Base-by-base conservation (phyloP, 345 rosid species). In the Clausena lansium region DNA sequence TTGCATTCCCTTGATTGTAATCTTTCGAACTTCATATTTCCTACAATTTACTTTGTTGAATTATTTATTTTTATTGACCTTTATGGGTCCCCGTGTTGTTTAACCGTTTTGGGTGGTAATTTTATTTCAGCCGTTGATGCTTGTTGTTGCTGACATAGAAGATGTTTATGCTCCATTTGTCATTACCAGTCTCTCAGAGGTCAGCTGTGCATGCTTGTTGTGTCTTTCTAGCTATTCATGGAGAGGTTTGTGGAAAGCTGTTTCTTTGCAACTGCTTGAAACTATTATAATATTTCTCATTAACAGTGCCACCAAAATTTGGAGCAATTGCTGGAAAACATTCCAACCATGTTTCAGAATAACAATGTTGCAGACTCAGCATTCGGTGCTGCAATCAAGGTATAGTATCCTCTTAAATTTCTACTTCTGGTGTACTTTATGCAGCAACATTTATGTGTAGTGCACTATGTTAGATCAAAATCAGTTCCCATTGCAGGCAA, bases 301-400 rank as follows among this genome's bases (percentile, higher is more conserved):
- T 15, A 63, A 24, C 33, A 96, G 98, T 94, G 98, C 81, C 97
- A 92, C 65, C 94, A 91, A 76, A 97, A 94, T 86, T 83, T 96
- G 78, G 98, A 94, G 89, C 89, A 90, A 63, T 83, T 94, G 85
- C 86, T 96, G 82, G 99, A 94, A 80, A 92, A 87, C 81, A 96
- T 96, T 82, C 99, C 98, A 75, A 85, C 90, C 52, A 89, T 94
- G 98, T 96, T 96, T 85, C 91, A 89, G 84, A 89, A 80, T 83
- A 90, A 87, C 84, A 89, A 78, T 85, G 88, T 87, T 70, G 92
- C 95, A 62, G 98, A 92, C 85, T 96, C 99, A 63, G 94, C 98
- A 74, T 94, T 94, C 81, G 94, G 98, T 86, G 98, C 99, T 67
- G 98, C 98, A 80, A 85, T 90, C 75, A 92, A 92, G 98, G 98